Conservation (phyloP, 495 filamentous ascomycete species). For the Hyaloscypha variabilis region DNA sequence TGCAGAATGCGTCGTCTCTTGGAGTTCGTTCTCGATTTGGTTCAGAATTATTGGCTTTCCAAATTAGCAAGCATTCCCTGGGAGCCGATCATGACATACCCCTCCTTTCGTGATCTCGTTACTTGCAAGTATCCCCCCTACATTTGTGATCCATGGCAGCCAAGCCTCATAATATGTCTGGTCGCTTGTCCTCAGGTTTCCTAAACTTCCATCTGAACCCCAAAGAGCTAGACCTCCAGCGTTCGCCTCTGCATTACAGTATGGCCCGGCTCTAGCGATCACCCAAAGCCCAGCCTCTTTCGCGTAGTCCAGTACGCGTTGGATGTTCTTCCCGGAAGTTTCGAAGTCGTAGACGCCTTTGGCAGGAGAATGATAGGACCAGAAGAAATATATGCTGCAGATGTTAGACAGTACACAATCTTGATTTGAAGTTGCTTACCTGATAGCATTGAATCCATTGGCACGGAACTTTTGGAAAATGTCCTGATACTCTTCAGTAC, state of each 20-base stretch:
- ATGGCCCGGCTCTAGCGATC: constrained; percentile 61
- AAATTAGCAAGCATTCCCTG: background rate
- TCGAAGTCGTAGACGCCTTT: constrained; percentile 57
- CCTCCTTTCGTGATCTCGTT: constrained; percentile 56
- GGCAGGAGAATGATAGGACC: constrained; percentile 57
- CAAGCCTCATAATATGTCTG: constrained; percentile 43
- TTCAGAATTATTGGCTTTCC: constrained; percentile 48
- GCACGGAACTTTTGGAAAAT: constrained; percentile 62
- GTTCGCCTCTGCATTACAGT: constrained; percentile 56
- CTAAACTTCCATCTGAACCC: constrained; percentile 54
- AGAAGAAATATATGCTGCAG: constrained; percentile 54
- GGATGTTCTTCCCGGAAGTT: constrained; percentile 57
- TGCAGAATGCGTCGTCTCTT: constrained; percentile 41
- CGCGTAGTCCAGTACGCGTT: constrained; percentile 59
- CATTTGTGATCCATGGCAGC: constrained; percentile 47
- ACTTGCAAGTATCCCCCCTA: constrained; percentile 49
- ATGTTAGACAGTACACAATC: constrained; percentile 3
- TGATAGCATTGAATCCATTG: constrained; percentile 56
- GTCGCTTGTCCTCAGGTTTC: constrained; percentile 44
- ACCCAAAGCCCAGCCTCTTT: constrained; percentile 62
- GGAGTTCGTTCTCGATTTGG: constrained; percentile 58
- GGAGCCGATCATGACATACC: constrained; percentile 11
- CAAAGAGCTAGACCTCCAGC: constrained; percentile 54
- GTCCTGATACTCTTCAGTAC: constrained; percentile 36
- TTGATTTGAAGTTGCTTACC: constrained; percentile 13